phyloP scores from a whole-genome alignment of 1,284 basidiomycete species.

The Pascua guehoae region DNA sequence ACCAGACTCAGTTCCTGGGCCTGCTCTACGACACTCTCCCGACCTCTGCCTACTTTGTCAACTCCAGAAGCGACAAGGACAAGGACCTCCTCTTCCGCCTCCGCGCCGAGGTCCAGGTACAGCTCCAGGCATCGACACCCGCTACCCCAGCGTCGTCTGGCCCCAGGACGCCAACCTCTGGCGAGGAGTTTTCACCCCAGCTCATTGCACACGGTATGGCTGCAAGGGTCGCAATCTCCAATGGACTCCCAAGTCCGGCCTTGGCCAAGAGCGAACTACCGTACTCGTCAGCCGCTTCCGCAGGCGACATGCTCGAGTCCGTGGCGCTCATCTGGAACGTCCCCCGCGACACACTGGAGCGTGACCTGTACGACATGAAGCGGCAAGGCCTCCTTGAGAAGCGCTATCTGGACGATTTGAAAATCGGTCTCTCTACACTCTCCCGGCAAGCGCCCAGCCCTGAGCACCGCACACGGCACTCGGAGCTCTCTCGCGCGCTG shows the following conservation, averaged over 20 bases:
- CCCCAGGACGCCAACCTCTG: not conserved
- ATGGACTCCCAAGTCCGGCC: too few species aligned
- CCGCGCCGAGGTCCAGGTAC: slow-evolving; percentile 42
- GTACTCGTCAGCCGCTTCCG: too few species aligned
- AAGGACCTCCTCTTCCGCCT: slow-evolving; percentile 41
- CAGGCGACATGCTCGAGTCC: slow-evolving; percentile 26
- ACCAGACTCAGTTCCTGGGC: slow-evolving; percentile 35
- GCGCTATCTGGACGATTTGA: slow-evolving; percentile 43
- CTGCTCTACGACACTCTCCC: slow-evolving; percentile 37
- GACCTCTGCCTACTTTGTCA: slow-evolving; percentile 28
- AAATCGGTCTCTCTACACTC: slow-evolving; percentile 23
- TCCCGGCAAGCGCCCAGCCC: slow-evolving; percentile 22
- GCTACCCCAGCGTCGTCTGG: too few species aligned
- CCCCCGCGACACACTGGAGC: slow-evolving; percentile 23
- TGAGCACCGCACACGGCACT: slow-evolving; percentile 25
- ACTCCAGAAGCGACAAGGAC: slow-evolving; percentile 39
- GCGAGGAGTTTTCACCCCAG: slow-evolving; percentile 2
- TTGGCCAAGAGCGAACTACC: too few species aligned
- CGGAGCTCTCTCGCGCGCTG: slow-evolving; percentile 22
- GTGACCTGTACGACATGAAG: slow-evolving; percentile 34
- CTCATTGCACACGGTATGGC: slow-evolving; percentile 5
- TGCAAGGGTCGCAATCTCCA: not conserved
- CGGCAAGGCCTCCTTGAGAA: slow-evolving; percentile 19
- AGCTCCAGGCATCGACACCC: slow-evolving; percentile 23
- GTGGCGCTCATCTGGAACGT: slow-evolving; percentile 42